Evolutionary conservation across 257 asterid genomes (phyloP), one percentile per base, ranked within the genome.

Genomic region (Vinca minor): DNA sequence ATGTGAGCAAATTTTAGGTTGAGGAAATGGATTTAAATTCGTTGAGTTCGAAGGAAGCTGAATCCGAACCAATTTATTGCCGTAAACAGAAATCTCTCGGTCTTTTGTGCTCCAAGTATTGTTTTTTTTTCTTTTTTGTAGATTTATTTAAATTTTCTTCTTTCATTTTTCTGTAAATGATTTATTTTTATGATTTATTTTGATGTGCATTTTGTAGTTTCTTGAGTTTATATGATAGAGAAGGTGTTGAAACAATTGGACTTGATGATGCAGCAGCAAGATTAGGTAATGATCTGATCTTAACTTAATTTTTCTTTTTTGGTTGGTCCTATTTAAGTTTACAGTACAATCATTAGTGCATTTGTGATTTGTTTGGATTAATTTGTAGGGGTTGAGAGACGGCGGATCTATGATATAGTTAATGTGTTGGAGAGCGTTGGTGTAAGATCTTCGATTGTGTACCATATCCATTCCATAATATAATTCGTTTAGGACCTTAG

Each of bases 371-470:
- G 32, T 63, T 50, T 36, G 60, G 28, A 65, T 14, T n/a, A 17
- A 21, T 17, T 25, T 69, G 21, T 62, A 91, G 95, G 97, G 53
- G 98, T 93, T 49, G 98, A 93, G 61, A 87, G 98, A 83, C 70
- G 98, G 83, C 91, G 96, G 84, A 93, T 93, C 89, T 93, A 93
- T 68, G 98, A 89, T 58, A 93, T 93, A 4, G 98, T 93, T 32
- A 89, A 89, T 79, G 97, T 93, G 54, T 66, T 89, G 84, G 96
- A 93, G 71, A 93, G 98, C 36, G 85, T 93, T 71, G 98, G 98
- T 23, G 97, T 93, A 85, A 82, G 96, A 64, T 67, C 69, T 78
- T 64, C 21, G 38, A 67, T 36, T 15, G 7, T 14, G 44, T 42
- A 21, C 36, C 8, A 20, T 32, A 32, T 57, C 23, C 47, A 29